Percentiles rank a stretch among this genome's conserved stretches.
These are phyloP conservation scores for Nemania diffusa DNA, from an alignment of 2,329 filamentous ascomycete species.

Conservation along the genomic window DNA sequence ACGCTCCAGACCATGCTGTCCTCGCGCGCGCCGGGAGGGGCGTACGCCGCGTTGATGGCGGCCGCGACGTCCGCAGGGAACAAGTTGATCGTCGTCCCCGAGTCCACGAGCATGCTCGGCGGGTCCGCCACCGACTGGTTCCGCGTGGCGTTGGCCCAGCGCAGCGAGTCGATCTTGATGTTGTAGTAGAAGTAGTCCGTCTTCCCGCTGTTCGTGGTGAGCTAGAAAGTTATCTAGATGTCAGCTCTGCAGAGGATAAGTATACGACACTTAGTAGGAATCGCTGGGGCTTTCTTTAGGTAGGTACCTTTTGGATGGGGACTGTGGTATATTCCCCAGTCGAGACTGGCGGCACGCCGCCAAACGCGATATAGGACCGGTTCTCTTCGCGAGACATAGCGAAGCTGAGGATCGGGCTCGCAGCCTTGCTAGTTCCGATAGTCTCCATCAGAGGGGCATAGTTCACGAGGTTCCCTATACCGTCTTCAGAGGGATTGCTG, in stretches of 20 bases:
- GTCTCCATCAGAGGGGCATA: slow-evolving; percentile 1
- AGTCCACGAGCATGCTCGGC: slow-evolving; percentile 47
- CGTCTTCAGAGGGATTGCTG: background rate
- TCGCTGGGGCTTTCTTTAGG: no score
- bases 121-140: background rate
- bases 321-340: background rate
- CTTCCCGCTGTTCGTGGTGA: background rate
- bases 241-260: no score
- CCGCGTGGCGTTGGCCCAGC: background rate
- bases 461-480: background rate
- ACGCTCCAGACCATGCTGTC: background rate
- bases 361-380: background rate
- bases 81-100: slow-evolving; percentile 23
- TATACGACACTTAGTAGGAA: no score
- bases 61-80: background rate
- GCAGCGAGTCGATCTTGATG: background rate
- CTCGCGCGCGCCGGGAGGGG: background rate
- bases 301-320: background rate
- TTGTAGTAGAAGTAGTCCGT: slow-evolving; percentile 3
- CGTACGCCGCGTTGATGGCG: background rate
- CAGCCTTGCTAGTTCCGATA: background rate
- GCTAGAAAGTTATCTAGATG: background rate
- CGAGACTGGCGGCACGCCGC: background rate
- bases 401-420: background rate
- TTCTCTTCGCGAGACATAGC: background rate